phyloP scores from a whole-genome alignment of 208 protist genomes.

The Herpetomonas samuelpessoai region DNA sequence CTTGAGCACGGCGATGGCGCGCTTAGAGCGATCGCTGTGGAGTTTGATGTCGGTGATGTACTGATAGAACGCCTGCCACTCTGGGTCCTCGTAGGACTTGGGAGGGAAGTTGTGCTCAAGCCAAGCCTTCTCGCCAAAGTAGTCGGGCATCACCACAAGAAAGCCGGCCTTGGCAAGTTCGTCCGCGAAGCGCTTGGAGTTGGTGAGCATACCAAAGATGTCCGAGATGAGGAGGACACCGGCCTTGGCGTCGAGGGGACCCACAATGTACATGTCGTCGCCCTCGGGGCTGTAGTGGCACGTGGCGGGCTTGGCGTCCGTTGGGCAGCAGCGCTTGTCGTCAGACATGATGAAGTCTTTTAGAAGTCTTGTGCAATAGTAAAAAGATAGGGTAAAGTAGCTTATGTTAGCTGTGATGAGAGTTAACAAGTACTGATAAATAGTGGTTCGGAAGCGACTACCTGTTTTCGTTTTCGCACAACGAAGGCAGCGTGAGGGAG shows the following conservation, averaged over 20 bases:
- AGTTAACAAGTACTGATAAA: too few relatives aligned
- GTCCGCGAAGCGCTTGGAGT: conserved; percentile 46
- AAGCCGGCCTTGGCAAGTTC: conserved; percentile 36
- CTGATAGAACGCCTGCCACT: conserved; percentile 27
- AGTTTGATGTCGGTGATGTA: conserved; percentile 16
- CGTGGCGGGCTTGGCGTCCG: conserved; percentile 22
- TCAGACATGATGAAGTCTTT: conserved; percentile 2
- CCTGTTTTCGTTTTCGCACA: too few relatives aligned
- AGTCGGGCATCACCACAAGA: conserved; percentile 63
- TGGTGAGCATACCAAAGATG: conserved; percentile 52
- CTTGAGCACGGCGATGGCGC: conserved; percentile 33
- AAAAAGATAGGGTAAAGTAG: too few relatives aligned
- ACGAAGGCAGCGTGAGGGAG: too few relatives aligned
- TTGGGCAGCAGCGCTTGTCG: conserved; percentile 43
- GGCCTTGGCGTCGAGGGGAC: conserved; percentile 28
- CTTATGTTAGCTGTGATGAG: too few relatives aligned
- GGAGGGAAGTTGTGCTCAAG: conserved; percentile 25
- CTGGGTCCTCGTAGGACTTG: conserved; percentile 20
- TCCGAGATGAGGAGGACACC: conserved; percentile 50
- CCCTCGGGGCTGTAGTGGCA: conserved; percentile 21
- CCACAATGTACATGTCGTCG: conserved; percentile 40
- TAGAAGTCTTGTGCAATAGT: too few relatives aligned
- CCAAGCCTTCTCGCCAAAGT: conserved; percentile 35
- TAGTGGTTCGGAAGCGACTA: too few relatives aligned
- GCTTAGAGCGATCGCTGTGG: conserved; percentile 18